Base-by-base conservation (phyloP, 2,329 filamentous ascomycete genomes). In the Colletotrichum sidae region DNA sequence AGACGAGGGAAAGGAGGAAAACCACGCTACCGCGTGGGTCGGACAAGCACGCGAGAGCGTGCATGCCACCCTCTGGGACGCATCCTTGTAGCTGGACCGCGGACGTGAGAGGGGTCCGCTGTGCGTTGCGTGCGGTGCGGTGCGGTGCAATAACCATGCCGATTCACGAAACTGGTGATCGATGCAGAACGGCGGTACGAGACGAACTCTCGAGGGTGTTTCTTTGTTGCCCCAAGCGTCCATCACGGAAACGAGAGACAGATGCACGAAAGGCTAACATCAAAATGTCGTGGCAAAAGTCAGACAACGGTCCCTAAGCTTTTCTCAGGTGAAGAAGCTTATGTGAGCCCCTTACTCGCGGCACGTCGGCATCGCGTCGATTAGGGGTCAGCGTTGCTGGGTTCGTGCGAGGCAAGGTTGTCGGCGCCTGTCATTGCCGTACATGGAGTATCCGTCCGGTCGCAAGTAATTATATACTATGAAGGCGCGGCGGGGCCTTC, bases 281-380 rank as follows among this genome's bases (percentile, higher is more conserved):
- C 25, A 25, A 25, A 25, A 25, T 25, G 25, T 25, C 25, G 25
- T 25, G 25, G 25, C 25, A 25, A 25, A 25, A 25, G 25, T 66
- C 57, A 41, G 57, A 53, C 13, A 34, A n/a, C 15, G 47, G 45
- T 41, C 15, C 15, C 52, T 38, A 57, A 53, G 42, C 63, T 57
- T 66, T 63, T 53, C 46, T 59, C 53, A 47, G 56, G 35, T 42
- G 41, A 46, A 52, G 58, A 63, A 63, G 41, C 63, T 57, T 53
- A 49, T 58, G 55, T 58, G 15, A n/a, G 15, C 25, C 44, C 44
- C 44, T 46, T 46, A 46, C 17, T 2, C 38, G 34, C n/a, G 44
- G 37, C 47, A 34, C 50, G 46, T 50, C 46, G 17, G 17, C 34
- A 35, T 34, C 13, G 42, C 12, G n/a, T 25, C 25, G 25, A 25